Conservation (phyloP, 257 asterid species). For the Rhazya stricta region DNA sequence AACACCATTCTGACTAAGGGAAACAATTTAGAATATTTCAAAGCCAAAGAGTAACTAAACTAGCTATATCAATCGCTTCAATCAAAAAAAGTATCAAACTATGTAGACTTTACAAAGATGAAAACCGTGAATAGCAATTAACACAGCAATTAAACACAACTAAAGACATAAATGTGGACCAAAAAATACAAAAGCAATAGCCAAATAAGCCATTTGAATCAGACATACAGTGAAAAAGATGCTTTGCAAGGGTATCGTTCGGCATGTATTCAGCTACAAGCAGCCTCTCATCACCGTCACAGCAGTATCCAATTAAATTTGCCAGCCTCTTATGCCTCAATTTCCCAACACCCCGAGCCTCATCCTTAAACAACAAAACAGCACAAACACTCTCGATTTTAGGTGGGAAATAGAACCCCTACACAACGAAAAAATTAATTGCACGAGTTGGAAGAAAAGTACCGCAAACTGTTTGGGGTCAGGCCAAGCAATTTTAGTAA, state of each 20-base stretch:
- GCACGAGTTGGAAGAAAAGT: background rate
- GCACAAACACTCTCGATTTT: constrained; percentile 1
- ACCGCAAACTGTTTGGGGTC: constrained; percentile 95
- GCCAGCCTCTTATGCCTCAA: constrained; percentile 92
- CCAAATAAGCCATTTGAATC: background rate
- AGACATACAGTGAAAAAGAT: constrained; percentile 15
- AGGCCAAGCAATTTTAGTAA: constrained; percentile 88
- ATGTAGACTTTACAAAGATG: background rate
- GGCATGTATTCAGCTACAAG: constrained; percentile 97
- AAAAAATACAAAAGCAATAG: background rate
- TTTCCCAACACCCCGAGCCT: constrained; percentile 93
- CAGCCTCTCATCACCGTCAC: constrained; percentile 96
- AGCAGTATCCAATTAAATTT: constrained; percentile 94
- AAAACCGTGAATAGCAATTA: background rate
- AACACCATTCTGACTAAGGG: background rate
- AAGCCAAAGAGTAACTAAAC: background rate
- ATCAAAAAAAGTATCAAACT: background rate
- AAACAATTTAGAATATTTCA: background rate
- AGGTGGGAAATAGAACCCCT: background rate
- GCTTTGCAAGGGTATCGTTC: constrained; percentile 88
- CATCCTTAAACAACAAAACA: constrained; percentile 52
- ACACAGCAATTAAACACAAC: background rate
- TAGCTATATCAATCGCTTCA: background rate
- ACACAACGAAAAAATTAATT: background rate
- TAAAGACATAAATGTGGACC: background rate